Percentiles rank a stretch among this genome's conserved stretches.
Conservation (phyloP, 164 flowering plant genomes). For the Magnolia sinica region DNA sequence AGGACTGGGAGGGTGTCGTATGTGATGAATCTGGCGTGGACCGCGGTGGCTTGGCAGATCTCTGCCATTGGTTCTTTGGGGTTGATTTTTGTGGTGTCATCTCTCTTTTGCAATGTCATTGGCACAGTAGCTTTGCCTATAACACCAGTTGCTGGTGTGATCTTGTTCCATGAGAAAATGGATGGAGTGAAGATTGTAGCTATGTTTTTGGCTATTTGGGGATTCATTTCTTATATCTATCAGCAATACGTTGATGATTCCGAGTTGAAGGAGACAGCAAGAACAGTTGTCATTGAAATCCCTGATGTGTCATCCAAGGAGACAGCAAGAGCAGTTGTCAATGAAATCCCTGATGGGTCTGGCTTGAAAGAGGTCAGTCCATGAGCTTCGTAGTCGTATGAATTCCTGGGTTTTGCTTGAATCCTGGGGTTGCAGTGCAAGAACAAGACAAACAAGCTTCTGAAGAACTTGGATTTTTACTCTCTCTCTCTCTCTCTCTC, state of each 20-base stretch:
- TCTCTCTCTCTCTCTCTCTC: too few species aligned
- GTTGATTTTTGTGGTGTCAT: slow-evolving; percentile 25
- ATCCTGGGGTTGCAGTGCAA: too few species aligned
- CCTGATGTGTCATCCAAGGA: not conserved
- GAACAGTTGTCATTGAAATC: not conserved
- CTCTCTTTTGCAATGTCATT: slow-evolving; percentile 34
- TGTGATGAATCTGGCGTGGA: slow-evolving; percentile 29
- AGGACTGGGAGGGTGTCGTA: slow-evolving; percentile 22
- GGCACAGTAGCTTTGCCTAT: slow-evolving; percentile 27
- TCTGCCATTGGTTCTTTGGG: slow-evolving; percentile 24
- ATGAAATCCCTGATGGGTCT: too few species aligned
- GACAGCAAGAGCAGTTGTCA: not conserved
- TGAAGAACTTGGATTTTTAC: too few species aligned
- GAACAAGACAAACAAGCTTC: too few species aligned
- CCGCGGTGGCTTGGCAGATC: slow-evolving; percentile 27
- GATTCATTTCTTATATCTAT: slow-evolving; percentile 26
- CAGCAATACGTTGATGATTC: slow-evolving; percentile 29
- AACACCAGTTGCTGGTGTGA: slow-evolving; percentile 25
- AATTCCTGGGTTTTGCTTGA: not conserved
- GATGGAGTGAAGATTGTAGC: slow-evolving; percentile 34
- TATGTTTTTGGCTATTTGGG: slow-evolving; percentile 32
- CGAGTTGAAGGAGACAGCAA: not conserved
- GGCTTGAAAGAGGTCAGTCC: not conserved
- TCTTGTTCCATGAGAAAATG: slow-evolving; percentile 31
- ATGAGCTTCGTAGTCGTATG: not conserved